These are phyloP conservation scores for Tylopilus orsonianus DNA, from an alignment of 1,284 basidiomycete species.

Conservation along the genomic window DNA sequence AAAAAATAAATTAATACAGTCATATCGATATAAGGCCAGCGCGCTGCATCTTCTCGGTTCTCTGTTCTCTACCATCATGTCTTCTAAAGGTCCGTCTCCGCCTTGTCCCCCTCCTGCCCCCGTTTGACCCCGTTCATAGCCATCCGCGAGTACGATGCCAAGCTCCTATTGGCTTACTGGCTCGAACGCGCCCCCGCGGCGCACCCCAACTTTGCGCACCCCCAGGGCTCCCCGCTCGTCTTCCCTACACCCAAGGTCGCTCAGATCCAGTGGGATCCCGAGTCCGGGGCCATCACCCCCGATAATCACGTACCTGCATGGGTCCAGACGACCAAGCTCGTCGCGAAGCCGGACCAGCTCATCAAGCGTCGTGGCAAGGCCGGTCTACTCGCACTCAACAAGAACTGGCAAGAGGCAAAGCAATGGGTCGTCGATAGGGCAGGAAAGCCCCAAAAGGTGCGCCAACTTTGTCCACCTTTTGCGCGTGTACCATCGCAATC, in stretches of 20 bases:
- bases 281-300: conserved; percentile 78
- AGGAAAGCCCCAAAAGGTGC: conserved; percentile 89
- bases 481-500: conserved; percentile 6
- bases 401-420: conserved; percentile 83
- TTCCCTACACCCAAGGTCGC: conserved; percentile 74
- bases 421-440: conserved; percentile 89
- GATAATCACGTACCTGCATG: conserved; percentile 76
- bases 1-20: conserved; percentile 25
- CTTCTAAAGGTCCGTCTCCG: conserved; percentile 46
- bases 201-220: conserved; percentile 38
- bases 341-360: conserved; percentile 95
- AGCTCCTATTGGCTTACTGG: conserved; percentile 93
- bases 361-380: conserved; percentile 99
- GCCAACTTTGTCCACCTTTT: conserved; percentile 2
- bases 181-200: conserved; percentile 79
- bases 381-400: conserved; percentile 92
- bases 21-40: conserved; percentile 22
- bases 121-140: conserved; percentile 45
- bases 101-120: neutral
- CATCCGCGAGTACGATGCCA: conserved; percentile 93
- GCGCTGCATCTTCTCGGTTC: conserved; percentile 1
- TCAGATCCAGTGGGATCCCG: conserved; percentile 86
- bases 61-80: conserved; percentile 38
- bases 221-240: conserved; percentile 58
- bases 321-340: conserved; percentile 88